These are phyloP conservation scores for Talaromyces islandicus DNA, from an alignment of 2,329 filamentous ascomycete species.

Conservation along the genomic window DNA sequence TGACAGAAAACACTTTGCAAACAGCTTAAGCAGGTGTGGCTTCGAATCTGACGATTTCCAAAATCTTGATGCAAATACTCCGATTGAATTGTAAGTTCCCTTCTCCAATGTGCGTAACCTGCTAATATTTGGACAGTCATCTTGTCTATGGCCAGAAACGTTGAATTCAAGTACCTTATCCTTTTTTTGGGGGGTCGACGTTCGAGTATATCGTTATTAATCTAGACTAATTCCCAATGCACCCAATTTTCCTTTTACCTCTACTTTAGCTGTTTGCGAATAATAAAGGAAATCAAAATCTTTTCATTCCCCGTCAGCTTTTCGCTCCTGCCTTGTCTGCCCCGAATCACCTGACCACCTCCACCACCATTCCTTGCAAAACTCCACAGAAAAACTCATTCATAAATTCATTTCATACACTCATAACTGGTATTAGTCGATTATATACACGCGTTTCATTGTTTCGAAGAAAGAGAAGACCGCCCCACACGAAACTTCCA, in stretches of 20 bases:
- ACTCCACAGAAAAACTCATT: not conserved
- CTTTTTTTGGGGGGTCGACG: not conserved
- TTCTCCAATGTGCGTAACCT: not conserved
- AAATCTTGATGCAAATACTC: not conserved
- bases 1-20: not conserved
- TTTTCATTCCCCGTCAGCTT: not conserved
- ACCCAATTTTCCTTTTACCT: not conserved
- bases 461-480: not conserved
- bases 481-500: not conserved
- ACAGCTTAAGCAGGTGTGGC: not conserved
- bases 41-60: not conserved
- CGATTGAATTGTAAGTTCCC: not conserved
- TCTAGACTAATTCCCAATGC: not conserved
- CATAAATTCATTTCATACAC: not conserved
- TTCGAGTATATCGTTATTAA: not conserved
- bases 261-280: not conserved
- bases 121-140: not conserved
- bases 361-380: not conserved
- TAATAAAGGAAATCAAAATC: not conserved
- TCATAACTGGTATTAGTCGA: not conserved
- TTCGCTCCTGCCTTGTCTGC: conserved; percentile 5
- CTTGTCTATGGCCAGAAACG: conserved; percentile 12
- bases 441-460: not conserved
- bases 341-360: not conserved
- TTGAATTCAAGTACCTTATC: not conserved